A percentile compares a stretch with the other conserved stretches of the same genome.
phyloP scores from a whole-genome alignment of 2,329 filamentous ascomycete genomes.

The Trichophyton mentagrophytes region DNA sequence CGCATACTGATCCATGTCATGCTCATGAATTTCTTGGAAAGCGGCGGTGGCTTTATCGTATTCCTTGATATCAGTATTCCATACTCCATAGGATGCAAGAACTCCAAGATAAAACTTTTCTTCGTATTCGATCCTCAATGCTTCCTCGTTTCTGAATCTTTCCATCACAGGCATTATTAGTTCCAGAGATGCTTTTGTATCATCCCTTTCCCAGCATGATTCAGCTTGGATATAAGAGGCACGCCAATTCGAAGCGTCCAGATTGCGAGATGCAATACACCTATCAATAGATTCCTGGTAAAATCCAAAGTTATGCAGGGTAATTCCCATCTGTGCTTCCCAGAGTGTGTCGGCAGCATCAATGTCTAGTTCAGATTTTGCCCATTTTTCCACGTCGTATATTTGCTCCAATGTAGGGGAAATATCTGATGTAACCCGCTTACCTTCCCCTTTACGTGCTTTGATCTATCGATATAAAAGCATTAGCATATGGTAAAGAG shows the following conservation, averaged over 20 bases:
- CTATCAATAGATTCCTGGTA: slow-evolving; percentile 13
- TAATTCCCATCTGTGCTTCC: slow-evolving; percentile 15
- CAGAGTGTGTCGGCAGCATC: slow-evolving; percentile 9
- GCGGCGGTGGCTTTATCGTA: slow-evolving; percentile 8
- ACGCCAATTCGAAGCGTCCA: slow-evolving; percentile 15
- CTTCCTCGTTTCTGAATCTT: slow-evolving; percentile 9
- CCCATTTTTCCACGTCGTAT: slow-evolving; percentile 11
- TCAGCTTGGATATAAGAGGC: slow-evolving; percentile 15
- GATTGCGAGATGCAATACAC: slow-evolving; percentile 14
- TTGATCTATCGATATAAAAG: not conserved
- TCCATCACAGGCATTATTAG: slow-evolving; percentile 8
- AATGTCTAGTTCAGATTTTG: slow-evolving; percentile 9
- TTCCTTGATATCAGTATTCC: slow-evolving; percentile 7
- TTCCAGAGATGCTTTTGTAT: slow-evolving; percentile 9
- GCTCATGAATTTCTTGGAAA: slow-evolving; percentile 9
- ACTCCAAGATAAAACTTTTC: slow-evolving; percentile 10
- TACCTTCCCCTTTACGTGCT: not conserved
- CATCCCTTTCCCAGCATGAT: slow-evolving; percentile 7
- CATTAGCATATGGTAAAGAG: not conserved
- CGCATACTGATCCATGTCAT: slow-evolving; percentile 11
- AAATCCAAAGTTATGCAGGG: slow-evolving; percentile 12
- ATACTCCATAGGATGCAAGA: slow-evolving; percentile 5
- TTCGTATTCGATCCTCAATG: slow-evolving; percentile 6
- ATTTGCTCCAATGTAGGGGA: slow-evolving; percentile 10
- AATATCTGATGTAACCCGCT: not conserved